These are phyloP conservation scores for Hanseniaspora gamundiae DNA, from an alignment of 1,139 yeast species.

Conservation along the genomic window DNA sequence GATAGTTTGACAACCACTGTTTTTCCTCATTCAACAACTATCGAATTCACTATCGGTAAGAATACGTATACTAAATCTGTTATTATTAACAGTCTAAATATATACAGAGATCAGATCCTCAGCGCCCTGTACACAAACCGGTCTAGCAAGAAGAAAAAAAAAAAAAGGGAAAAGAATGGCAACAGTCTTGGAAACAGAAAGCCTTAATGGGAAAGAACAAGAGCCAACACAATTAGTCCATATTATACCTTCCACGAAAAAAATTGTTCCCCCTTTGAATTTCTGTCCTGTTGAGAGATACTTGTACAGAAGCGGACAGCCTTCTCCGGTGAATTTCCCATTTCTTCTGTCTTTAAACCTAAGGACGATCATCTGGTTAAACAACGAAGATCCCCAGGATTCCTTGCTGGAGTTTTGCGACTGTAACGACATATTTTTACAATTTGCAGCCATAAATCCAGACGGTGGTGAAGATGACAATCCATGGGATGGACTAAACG, in stretches of 20 bases:
- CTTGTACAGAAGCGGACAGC: constrained; percentile 85
- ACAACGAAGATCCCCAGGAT: constrained; percentile 91
- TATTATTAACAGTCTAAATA: too few relatives aligned
- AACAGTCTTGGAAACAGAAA: not conserved
- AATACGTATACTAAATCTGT: too few relatives aligned
- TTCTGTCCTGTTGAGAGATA: constrained; percentile 89
- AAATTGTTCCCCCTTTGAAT: constrained; percentile 86
- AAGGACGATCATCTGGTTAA: constrained; percentile 82
- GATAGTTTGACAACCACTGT: too few relatives aligned
- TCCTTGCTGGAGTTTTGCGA: constrained; percentile 74
- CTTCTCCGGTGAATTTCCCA: constrained; percentile 87
- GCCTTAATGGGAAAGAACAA: constrained; percentile 11
- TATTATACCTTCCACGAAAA: constrained; percentile 36
- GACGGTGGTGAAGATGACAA: constrained; percentile 66
- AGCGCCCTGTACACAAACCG: too few relatives aligned
- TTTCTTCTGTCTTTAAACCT: constrained; percentile 64
- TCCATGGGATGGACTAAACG: constrained; percentile 96
- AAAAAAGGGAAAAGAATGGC: constrained; percentile 3
- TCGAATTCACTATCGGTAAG: too few relatives aligned
- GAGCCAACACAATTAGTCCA: constrained; percentile 16
- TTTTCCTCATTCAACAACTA: too few relatives aligned
- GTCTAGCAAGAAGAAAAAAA: not conserved
- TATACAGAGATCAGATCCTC: too few relatives aligned
- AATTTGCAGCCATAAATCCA: constrained; percentile 45
- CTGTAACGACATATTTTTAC: constrained; percentile 49